These are phyloP conservation scores for Trichodelitschia bisporula DNA, from an alignment of 495 filamentous ascomycete species.

Conservation along the genomic window DNA sequence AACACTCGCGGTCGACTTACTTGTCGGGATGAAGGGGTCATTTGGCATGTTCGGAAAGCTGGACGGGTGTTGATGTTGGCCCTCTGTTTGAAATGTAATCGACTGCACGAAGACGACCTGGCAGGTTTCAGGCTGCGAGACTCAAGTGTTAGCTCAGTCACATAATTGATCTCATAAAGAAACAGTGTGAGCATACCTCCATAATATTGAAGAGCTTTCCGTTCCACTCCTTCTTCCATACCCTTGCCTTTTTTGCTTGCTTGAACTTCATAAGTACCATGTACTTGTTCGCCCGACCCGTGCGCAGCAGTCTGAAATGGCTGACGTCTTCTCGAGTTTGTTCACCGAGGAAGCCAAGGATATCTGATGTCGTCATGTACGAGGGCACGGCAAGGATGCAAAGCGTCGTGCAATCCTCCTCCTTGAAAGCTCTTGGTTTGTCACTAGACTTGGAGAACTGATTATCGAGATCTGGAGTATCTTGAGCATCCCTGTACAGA, in stretches of 20 bases:
- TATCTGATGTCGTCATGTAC: slow-evolving; percentile 76
- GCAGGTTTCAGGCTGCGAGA: slow-evolving; percentile 94
- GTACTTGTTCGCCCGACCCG: slow-evolving; percentile 68
- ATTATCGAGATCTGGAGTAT: slow-evolving; percentile 32
- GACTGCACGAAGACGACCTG: slow-evolving; percentile 91
- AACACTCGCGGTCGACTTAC: slow-evolving; percentile 11
- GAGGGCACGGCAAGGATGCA: slow-evolving; percentile 88
- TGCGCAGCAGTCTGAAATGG: slow-evolving; percentile 90
- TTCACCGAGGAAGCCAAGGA: slow-evolving; percentile 81
- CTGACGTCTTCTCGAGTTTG: slow-evolving; percentile 69
- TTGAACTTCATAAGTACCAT: slow-evolving; percentile 96
- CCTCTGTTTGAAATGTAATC: slow-evolving; percentile 38
- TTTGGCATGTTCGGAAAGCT: slow-evolving; percentile 33
- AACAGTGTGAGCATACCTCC: slow-evolving; percentile 34
- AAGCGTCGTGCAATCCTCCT: slow-evolving; percentile 42
- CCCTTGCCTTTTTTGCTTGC: slow-evolving; percentile 40
- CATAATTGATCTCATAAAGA: background rate
- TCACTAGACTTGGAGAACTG: slow-evolving; percentile 7
- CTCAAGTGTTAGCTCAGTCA: slow-evolving; percentile 1
- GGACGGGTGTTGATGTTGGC: slow-evolving; percentile 14
- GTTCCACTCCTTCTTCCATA: slow-evolving; percentile 75
- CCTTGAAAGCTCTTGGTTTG: slow-evolving; percentile 4
- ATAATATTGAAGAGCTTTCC: slow-evolving; percentile 86
- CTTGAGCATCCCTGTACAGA: slow-evolving; percentile 66
- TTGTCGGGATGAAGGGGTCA: slow-evolving; percentile 22